Conservation (phyloP, 2,329 filamentous ascomycete genomes). For the Exophiala sideris region DNA sequence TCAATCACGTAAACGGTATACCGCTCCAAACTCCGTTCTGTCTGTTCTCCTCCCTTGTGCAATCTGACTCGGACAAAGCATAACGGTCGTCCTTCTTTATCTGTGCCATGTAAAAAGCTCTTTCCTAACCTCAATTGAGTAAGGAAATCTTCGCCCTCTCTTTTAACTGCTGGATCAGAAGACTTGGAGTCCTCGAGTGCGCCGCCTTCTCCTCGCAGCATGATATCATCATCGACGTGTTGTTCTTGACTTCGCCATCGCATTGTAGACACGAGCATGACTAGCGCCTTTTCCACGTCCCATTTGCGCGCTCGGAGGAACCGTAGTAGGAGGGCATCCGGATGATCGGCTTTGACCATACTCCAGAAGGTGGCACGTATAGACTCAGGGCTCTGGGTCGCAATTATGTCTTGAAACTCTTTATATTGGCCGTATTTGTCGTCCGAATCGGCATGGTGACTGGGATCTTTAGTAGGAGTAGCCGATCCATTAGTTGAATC, state of each 20-base stretch:
- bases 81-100: conserved; percentile 80
- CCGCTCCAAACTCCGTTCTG: conserved; percentile 74
- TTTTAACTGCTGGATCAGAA: conserved; percentile 60
- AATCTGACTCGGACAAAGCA: conserved; percentile 80
- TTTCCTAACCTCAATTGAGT: conserved; percentile 84
- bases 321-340: conserved; percentile 76
- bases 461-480: conserved; percentile 36
- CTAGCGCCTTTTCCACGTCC: conserved; percentile 87
- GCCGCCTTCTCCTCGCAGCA: conserved; percentile 68
- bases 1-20: conserved; percentile 95
- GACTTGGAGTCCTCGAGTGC: conserved; percentile 61
- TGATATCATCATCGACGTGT: conserved; percentile 85
- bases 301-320: conserved; percentile 90
- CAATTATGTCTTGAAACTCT: conserved; percentile 77
- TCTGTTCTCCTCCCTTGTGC: conserved; percentile 79
- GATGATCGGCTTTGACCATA: conserved; percentile 94
- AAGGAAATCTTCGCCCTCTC: conserved; percentile 72
- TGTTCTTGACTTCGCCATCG: conserved; percentile 82
- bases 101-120: conserved; percentile 83
- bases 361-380: conserved; percentile 81
- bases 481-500: conserved; percentile 37
- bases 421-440: conserved; percentile 93
- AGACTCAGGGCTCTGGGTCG: conserved; percentile 70
- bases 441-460: conserved; percentile 54
- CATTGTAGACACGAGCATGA: conserved; percentile 94